A percentile compares a stretch with the other conserved stretches of the same genome.
These are phyloP conservation scores for Lepidium africanum DNA, from an alignment of 345 rosid species.

Conservation along the genomic window DNA sequence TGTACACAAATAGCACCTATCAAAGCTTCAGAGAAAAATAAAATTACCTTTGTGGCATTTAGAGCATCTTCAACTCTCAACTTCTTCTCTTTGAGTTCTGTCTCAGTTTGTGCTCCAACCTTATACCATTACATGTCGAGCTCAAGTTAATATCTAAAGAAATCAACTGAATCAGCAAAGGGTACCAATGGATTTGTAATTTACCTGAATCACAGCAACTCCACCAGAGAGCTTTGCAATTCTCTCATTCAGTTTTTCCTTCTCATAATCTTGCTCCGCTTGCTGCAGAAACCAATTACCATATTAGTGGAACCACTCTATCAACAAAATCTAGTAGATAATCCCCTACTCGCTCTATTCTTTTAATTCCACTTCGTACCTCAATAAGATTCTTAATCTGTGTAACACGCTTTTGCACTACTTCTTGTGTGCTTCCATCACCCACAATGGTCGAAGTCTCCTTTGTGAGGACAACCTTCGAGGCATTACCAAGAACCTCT, in stretches of 20 bases:
- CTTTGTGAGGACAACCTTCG: slow-evolving; percentile 92
- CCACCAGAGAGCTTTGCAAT: slow-evolving; percentile 89
- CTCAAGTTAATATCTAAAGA: background rate
- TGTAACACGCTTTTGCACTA: slow-evolving; percentile 79
- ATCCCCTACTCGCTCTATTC: background rate
- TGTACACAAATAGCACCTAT: too few species aligned
- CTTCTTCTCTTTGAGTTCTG: slow-evolving; percentile 94
- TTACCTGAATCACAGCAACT: slow-evolving; percentile 74
- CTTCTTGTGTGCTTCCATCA: slow-evolving; percentile 96
- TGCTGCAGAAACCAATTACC: slow-evolving; percentile 34
- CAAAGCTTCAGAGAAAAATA: too few species aligned
- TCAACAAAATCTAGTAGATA: background rate
- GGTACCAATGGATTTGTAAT: too few species aligned
- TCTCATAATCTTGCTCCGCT: slow-evolving; percentile 93
- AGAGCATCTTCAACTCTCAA: slow-evolving; percentile 94
- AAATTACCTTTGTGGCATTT: slow-evolving; percentile 79
- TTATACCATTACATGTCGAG: slow-evolving; percentile 4
- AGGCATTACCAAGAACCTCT: slow-evolving; percentile 84
- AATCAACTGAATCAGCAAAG: too few species aligned
- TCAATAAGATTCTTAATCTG: slow-evolving; percentile 90
- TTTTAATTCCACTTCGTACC: slow-evolving; percentile 26
- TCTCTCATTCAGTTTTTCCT: slow-evolving; percentile 92
- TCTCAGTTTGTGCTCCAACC: slow-evolving; percentile 84
- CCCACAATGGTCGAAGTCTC: slow-evolving; percentile 88
- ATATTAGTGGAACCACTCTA: background rate